Evolutionary conservation across 805 yeast species (phyloP).

Genomic region (Candida maesae): DNA sequence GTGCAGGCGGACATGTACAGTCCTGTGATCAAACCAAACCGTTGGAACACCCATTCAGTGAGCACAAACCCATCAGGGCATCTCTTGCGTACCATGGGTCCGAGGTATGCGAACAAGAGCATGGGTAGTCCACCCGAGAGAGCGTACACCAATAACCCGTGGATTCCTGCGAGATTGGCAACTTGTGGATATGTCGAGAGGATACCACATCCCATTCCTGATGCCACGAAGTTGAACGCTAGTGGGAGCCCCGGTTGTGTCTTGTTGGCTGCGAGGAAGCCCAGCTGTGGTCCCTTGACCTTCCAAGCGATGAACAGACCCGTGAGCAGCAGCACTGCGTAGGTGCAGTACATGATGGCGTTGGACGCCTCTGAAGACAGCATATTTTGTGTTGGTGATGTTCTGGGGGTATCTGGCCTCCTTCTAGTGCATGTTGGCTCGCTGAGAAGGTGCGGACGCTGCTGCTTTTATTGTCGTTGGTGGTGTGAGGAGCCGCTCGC

Average conservation of each 20-base stretch:
- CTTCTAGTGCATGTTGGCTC: neutral
- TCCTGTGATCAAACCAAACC: constrained; percentile 73
- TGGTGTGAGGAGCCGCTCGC: constrained; percentile 9
- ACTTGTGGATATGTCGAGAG: constrained; percentile 82
- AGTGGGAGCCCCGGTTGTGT: constrained; percentile 77
- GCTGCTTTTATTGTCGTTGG: neutral
- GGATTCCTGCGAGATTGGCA: constrained; percentile 81
- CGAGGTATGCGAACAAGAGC: constrained; percentile 74
- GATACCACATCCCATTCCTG: constrained; percentile 90
- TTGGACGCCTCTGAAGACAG: constrained; percentile 54
- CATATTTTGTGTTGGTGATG: constrained; percentile 9
- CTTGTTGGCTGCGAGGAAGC: constrained; percentile 74
- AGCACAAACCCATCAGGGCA: constrained; percentile 90
- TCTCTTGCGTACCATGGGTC: constrained; percentile 71
- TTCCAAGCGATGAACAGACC: constrained; percentile 62
- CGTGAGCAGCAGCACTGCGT: constrained; percentile 47
- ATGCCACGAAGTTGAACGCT: constrained; percentile 85
- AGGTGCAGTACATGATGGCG: constrained; percentile 61
- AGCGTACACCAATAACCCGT: constrained; percentile 80
- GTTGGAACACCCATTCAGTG: constrained; percentile 89
- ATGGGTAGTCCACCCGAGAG: constrained; percentile 80
- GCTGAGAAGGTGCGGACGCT: neutral
- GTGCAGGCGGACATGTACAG: constrained; percentile 78
- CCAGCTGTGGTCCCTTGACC: constrained; percentile 41
- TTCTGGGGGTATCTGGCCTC: neutral